Percentiles rank a stretch among this genome's conserved stretches.
phyloP scores from a whole-genome alignment of 2,329 filamentous ascomycete species.

The Aspergillus pseudonomiae region DNA sequence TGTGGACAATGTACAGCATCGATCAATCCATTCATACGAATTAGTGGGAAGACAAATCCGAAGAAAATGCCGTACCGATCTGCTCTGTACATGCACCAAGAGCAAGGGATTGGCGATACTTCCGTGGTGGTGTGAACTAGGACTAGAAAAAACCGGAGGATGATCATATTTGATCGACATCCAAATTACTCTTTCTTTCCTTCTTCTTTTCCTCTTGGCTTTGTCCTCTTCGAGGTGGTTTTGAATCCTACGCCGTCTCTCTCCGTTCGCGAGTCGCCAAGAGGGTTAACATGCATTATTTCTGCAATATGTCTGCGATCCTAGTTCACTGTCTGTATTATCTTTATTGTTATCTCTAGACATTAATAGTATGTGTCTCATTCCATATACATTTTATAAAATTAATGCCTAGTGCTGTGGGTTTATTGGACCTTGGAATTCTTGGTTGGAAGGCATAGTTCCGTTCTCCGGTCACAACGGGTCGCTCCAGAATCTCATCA shows the following conservation, averaged over 20 bases:
- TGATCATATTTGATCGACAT: neutral
- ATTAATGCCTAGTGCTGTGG: neutral
- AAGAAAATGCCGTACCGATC: neutral
- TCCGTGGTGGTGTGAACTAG: conserved; percentile 3
- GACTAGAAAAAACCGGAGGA: neutral
- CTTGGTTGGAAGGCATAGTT: neutral
- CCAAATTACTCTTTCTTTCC: neutral
- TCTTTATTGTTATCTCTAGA: neutral
- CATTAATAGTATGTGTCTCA: neutral
- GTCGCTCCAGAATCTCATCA: neutral
- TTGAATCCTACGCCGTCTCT: neutral
- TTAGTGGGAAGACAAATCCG: neutral
- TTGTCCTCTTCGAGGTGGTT: neutral
- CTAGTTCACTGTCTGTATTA: neutral
- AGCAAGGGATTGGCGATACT: neutral
- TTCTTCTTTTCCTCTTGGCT: neutral
- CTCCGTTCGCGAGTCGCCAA: neutral
- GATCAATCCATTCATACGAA: neutral
- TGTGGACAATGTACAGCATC: neutral
- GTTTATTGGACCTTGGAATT: neutral
- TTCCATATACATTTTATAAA: neutral
- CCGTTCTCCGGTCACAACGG: neutral
- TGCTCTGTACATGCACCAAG: neutral
- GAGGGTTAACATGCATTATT: neutral
- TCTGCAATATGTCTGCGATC: neutral